Evolutionary conservation across 1,284 basidiomycete genomes (phyloP).

Genomic region (Apiotrichum laibachii): DNA sequence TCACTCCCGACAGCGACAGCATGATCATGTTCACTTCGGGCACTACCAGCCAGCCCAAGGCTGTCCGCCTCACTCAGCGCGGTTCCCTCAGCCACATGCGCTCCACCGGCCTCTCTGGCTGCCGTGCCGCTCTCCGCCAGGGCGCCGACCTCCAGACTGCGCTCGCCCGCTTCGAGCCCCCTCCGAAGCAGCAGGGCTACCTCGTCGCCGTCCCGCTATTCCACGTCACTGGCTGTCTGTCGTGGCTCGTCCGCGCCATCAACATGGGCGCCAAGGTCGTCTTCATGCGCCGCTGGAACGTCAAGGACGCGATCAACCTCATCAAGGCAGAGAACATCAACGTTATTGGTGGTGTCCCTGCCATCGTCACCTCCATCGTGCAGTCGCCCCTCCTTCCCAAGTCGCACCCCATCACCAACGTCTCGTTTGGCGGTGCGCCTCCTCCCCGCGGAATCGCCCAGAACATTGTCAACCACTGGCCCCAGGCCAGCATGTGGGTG

Average conservation of each 20-base stretch:
- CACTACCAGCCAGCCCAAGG: conserved; percentile 42
- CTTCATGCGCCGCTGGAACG: conserved; percentile 38
- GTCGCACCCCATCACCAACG: conserved; percentile 28
- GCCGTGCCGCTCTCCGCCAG: conserved; percentile 3
- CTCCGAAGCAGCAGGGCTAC: conserved; percentile 25
- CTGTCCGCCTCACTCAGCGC: conserved; percentile 41
- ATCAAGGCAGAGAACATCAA: conserved; percentile 34
- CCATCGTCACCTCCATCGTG: conserved; percentile 34
- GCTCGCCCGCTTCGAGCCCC: neutral
- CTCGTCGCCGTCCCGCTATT: conserved; percentile 44
- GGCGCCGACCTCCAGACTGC: conserved; percentile 13
- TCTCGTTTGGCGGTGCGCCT: conserved; percentile 44
- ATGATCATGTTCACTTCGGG: conserved; percentile 36
- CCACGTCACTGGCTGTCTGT: conserved; percentile 47
- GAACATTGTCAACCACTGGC: conserved; percentile 30
- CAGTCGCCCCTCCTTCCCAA: conserved; percentile 16
- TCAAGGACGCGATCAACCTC: conserved; percentile 30
- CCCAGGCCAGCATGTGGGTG: conserved; percentile 23
- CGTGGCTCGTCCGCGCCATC: conserved; percentile 42
- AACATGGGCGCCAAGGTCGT: conserved; percentile 38
- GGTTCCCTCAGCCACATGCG: conserved; percentile 35
- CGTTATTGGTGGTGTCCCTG: conserved; percentile 45
- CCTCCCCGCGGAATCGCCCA: conserved; percentile 34
- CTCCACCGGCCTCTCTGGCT: conserved; percentile 34
- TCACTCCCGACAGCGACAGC: conserved; percentile 38